Evolutionary conservation across 2,329 filamentous ascomycete species (phyloP).

Genomic region (Arthrobotrys pseudoclavata): DNA sequence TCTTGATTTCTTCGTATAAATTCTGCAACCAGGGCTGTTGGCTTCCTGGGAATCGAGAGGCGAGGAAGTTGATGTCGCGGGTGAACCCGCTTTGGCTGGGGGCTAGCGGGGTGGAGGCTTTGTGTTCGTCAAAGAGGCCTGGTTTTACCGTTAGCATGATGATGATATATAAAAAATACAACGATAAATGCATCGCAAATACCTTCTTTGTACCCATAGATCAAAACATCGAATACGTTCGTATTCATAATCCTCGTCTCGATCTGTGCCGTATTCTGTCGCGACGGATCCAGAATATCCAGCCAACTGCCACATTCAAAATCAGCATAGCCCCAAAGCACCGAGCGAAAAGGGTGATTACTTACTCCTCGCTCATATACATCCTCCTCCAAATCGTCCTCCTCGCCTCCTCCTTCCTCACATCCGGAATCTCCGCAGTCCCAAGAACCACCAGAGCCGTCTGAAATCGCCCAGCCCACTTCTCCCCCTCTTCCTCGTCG

Average conservation of each 20-base stretch:
- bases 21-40: constrained; percentile 41
- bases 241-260: constrained; percentile 75
- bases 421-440: constrained; percentile 71
- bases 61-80: constrained; percentile 33
- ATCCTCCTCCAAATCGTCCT: constrained; percentile 88
- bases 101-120: constrained; percentile 39
- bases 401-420: constrained; percentile 72
- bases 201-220: constrained; percentile 76
- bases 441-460: constrained; percentile 76
- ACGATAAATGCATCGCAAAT: constrained; percentile 65
- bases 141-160: neutral
- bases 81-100: constrained; percentile 26
- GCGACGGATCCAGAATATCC: constrained; percentile 80
- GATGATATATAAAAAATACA: neutral
- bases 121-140: constrained; percentile 57
- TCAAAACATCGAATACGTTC: constrained; percentile 77
- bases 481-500: constrained; percentile 22
- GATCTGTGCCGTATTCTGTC: constrained; percentile 79
- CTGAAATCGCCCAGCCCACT: constrained; percentile 76
- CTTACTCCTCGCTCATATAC: constrained; percentile 79
- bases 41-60: constrained; percentile 32
- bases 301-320: constrained; percentile 72
- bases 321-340: constrained; percentile 25
- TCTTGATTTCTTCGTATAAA: constrained; percentile 36
- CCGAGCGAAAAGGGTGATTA: neutral